Conservation (phyloP, 208 protist species). For the Phytomonas francai region DNA sequence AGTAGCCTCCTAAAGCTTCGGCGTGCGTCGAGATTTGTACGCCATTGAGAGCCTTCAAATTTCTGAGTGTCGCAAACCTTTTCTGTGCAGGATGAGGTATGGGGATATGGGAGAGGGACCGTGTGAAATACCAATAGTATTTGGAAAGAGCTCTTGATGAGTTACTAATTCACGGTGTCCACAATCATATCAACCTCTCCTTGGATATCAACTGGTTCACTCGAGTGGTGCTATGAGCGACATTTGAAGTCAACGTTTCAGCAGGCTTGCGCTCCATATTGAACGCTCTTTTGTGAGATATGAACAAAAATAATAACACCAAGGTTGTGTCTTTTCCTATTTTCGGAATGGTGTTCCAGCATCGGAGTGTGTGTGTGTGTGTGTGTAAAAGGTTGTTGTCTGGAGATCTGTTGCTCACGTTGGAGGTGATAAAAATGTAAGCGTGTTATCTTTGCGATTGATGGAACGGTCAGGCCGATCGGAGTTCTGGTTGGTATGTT, state of each 20-base stretch:
- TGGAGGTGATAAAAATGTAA: constrained; percentile 97
- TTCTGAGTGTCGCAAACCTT: constrained; percentile 94
- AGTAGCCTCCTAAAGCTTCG: constrained; percentile 18
- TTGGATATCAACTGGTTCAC: constrained; percentile 40
- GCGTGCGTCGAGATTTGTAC: constrained; percentile 78
- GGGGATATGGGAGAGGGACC: constrained; percentile 82
- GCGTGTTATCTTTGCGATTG: constrained; percentile 34
- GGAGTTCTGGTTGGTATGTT: constrained; percentile 19
- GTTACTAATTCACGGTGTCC: constrained; percentile 88
- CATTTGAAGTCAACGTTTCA: constrained; percentile 25
- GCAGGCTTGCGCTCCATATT: constrained; percentile 24
- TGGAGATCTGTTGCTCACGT: constrained; percentile 79
- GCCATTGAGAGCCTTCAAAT: constrained; percentile 76
- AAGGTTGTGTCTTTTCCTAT: constrained; percentile 80
- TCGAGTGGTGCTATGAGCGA: no score
- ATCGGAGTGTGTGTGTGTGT: constrained; percentile 59
- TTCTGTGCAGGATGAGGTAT: constrained; percentile 98
- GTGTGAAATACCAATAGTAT: constrained; percentile 55
- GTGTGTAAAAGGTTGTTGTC: constrained; percentile 68
- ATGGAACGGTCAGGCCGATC: constrained; percentile 35
- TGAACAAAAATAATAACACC: constrained; percentile 13
- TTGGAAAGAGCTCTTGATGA: constrained; percentile 66
- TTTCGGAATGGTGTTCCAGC: constrained; percentile 89
- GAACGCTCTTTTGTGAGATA: constrained; percentile 22
- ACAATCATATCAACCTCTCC: constrained; percentile 86